A percentile compares a stretch with the other conserved stretches of the same genome.
phyloP scores from a whole-genome alignment of 2,329 filamentous ascomycete genomes.

The Aureobasidium sp. region DNA sequence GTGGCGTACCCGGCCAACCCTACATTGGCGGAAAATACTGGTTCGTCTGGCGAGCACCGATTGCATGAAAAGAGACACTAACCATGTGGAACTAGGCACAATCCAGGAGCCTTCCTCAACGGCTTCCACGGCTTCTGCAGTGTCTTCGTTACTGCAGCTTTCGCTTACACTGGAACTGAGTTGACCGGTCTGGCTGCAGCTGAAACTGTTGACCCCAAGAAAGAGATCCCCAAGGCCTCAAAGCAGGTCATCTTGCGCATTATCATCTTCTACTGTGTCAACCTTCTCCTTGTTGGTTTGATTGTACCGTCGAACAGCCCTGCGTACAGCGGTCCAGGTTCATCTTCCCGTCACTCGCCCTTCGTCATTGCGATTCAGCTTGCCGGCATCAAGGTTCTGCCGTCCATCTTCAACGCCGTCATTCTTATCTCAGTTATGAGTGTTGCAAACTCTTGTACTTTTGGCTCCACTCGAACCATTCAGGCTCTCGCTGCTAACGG shows the following conservation, averaged over 20 bases:
- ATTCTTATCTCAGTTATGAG: constrained; percentile 52
- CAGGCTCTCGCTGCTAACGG: constrained; percentile 37
- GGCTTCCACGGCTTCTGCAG: constrained; percentile 59
- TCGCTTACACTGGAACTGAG: constrained; percentile 56
- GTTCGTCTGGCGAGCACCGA: constrained; percentile 43
- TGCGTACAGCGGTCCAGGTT: constrained; percentile 26
- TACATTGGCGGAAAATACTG: constrained; percentile 54
- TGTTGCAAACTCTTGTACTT: constrained; percentile 51
- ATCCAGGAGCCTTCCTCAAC: constrained; percentile 35
- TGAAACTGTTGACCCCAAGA: constrained; percentile 41
- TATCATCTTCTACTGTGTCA: constrained; percentile 20
- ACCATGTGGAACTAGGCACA: not conserved
- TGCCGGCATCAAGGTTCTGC: constrained; percentile 53
- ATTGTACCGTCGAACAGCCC: constrained; percentile 19
- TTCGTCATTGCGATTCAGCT: constrained; percentile 57
- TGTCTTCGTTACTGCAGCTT: constrained; percentile 57
- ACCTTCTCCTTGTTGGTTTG: constrained; percentile 20
- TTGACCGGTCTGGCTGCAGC: constrained; percentile 44
- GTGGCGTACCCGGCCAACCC: constrained; percentile 47
- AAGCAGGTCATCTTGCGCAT: constrained; percentile 22
- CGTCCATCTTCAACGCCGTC: constrained; percentile 57
- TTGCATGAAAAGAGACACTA: not conserved
- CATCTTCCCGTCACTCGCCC: constrained; percentile 43
- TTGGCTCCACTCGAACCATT: constrained; percentile 50
- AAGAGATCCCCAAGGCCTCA: constrained; percentile 26